phyloP scores from a whole-genome alignment of 2,329 filamentous ascomycete genomes.

The Fusarium verticillioides region DNA sequence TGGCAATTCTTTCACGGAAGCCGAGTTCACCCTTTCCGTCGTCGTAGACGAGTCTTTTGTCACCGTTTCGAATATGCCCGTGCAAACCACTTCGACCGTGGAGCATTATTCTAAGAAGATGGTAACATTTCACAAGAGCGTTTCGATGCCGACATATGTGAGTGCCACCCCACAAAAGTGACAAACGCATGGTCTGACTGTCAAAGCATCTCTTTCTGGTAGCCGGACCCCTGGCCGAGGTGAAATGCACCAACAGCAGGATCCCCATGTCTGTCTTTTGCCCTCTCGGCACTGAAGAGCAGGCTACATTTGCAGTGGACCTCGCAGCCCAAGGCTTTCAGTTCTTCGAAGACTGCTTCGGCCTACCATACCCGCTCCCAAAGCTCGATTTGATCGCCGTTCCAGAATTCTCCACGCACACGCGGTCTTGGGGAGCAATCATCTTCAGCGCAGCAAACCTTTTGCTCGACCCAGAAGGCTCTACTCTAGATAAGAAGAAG shows the following conservation, averaged over 20 bases:
- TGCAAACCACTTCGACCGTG: fast-evolving
- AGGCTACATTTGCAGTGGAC: not conserved
- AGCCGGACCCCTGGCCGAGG: not conserved
- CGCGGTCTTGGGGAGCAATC: not conserved
- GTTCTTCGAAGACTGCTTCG: not conserved
- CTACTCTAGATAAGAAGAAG: not conserved
- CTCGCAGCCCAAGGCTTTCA: fast-evolving
- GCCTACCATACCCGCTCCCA: not conserved
- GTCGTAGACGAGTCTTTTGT: not conserved
- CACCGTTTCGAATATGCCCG: fast-evolving
- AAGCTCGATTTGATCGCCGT: not conserved
- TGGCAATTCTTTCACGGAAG: fast-evolving
- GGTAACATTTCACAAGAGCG: fast-evolving
- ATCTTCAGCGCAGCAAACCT: not conserved
- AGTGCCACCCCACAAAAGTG: fast-evolving
- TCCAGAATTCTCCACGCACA: fast-evolving
- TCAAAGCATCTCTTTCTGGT: not conserved
- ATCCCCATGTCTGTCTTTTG: not conserved
- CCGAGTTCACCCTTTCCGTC: not conserved
- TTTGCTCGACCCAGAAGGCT: not conserved
- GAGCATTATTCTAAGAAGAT: fast-evolving
- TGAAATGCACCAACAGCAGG: not conserved
- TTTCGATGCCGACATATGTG: not conserved
- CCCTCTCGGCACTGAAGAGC: fast-evolving
- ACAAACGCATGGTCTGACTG: fast-evolving